Evolutionary conservation across 192 early-diverging fungal species (phyloP).

Genomic region (Cetraspora pellucida): DNA sequence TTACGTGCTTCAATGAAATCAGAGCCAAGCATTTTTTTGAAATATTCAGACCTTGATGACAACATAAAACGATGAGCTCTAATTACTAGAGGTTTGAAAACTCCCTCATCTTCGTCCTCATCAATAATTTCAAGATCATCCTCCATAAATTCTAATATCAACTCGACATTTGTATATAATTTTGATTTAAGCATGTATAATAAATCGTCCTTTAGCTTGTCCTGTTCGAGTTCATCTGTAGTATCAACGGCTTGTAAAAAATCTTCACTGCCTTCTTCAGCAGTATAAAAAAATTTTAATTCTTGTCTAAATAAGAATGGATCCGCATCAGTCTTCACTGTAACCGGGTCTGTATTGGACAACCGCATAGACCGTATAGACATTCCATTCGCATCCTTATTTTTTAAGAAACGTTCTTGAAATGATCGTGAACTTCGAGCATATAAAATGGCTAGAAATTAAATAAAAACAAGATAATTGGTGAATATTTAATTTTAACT

Average conservation of each 20-base stretch:
- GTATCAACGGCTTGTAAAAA: constrained; percentile 35
- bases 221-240: constrained; percentile 33
- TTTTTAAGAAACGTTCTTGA: constrained; percentile 33
- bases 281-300: constrained; percentile 37
- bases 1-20: constrained; percentile 13
- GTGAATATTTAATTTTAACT: neutral
- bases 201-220: constrained; percentile 36
- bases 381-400: constrained; percentile 28
- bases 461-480: neutral
- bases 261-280: constrained; percentile 33
- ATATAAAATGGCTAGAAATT: constrained; percentile 21
- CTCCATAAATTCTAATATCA: neutral
- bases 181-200: constrained; percentile 36
- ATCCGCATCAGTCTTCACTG: constrained; percentile 22
- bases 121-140: constrained; percentile 26
- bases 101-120: constrained; percentile 1
- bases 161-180: constrained; percentile 33
- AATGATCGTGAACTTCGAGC: constrained; percentile 34
- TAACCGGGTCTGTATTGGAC: constrained; percentile 22
- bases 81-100: neutral
- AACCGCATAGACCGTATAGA: constrained; percentile 25
- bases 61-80: constrained; percentile 31
- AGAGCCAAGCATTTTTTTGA: constrained; percentile 26
- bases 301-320: constrained; percentile 25
- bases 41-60: constrained; percentile 32